Evolutionary conservation across 176 grass and related monocot species (phyloP).

Genomic region (Puya raimondii): DNA sequence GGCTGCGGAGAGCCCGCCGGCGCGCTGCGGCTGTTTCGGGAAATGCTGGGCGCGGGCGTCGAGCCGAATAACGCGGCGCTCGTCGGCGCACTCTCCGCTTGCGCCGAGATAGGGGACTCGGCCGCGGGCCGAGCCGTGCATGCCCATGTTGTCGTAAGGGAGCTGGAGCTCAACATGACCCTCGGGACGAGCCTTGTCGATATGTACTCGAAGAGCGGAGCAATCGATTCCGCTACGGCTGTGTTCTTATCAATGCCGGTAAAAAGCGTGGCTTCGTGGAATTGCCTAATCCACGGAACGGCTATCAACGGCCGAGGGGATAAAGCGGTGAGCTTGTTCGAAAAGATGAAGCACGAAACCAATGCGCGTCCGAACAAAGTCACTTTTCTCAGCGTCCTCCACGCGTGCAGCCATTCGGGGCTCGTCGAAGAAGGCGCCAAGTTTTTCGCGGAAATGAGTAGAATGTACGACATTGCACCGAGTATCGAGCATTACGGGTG

Average conservation of each 20-base stretch:
- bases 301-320: slow-evolving; percentile 5
- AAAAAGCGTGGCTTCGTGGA: slow-evolving; percentile 14
- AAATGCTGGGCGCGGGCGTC: slow-evolving; percentile 4
- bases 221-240: neutral
- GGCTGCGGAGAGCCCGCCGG: neutral
- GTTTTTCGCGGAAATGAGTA: slow-evolving; percentile 10
- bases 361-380: neutral
- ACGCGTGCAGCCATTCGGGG: slow-evolving; percentile 17
- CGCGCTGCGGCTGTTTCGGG: neutral
- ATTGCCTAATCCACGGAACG: slow-evolving; percentile 17
- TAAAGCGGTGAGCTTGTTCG: slow-evolving; percentile 1
- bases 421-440: neutral
- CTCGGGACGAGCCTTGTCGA: slow-evolving; percentile 23
- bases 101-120: neutral
- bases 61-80: slow-evolving; percentile 7
- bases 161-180: slow-evolving; percentile 5
- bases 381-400: slow-evolving; percentile 13
- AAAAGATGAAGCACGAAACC: neutral
- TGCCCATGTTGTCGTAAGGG: neutral
- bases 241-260: slow-evolving; percentile 7
- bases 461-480: neutral
- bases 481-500: slow-evolving; percentile 20
- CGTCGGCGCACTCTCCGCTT: slow-evolving; percentile 1
- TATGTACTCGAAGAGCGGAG: slow-evolving; percentile 19
- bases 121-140: slow-evolving; percentile 3